Conservation (phyloP, 345 rosid species). For the Murraya paniculata region DNA sequence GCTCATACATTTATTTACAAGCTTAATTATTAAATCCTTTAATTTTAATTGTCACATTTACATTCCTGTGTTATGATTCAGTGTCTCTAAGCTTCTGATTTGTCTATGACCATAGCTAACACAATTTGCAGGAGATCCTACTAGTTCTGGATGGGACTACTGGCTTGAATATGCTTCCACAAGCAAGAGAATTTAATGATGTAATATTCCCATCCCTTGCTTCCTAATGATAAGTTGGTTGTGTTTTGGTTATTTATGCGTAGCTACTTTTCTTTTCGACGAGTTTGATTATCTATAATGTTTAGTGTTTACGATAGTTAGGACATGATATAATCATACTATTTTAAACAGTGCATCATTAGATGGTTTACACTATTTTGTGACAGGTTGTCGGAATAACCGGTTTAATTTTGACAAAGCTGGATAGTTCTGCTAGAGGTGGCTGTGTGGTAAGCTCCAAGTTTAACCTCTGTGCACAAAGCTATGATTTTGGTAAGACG, state of each 20-base stretch:
- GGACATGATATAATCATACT: background rate
- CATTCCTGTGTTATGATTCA: background rate
- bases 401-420: conserved; percentile 89
- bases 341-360: background rate
- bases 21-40: background rate
- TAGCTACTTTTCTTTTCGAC: background rate
- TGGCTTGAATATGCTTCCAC: conserved; percentile 98
- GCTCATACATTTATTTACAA: background rate
- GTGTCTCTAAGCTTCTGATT: background rate
- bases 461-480: background rate
- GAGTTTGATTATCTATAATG: background rate
- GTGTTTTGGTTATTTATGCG: background rate
- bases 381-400: conserved; percentile 84
- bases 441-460: conserved; percentile 76
- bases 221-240: background rate
- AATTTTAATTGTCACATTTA: background rate
- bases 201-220: conserved; percentile 36
- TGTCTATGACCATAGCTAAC: background rate
- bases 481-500: background rate
- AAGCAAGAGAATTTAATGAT: conserved; percentile 98
- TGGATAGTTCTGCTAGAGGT: conserved; percentile 96
- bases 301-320: background rate
- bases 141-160: conserved; percentile 97
- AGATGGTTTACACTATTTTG: background rate
- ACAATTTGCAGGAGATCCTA: conserved; percentile 69